Base-by-base conservation (phyloP, 2,329 filamentous ascomycete species). In the Saccharata proteae region DNA sequence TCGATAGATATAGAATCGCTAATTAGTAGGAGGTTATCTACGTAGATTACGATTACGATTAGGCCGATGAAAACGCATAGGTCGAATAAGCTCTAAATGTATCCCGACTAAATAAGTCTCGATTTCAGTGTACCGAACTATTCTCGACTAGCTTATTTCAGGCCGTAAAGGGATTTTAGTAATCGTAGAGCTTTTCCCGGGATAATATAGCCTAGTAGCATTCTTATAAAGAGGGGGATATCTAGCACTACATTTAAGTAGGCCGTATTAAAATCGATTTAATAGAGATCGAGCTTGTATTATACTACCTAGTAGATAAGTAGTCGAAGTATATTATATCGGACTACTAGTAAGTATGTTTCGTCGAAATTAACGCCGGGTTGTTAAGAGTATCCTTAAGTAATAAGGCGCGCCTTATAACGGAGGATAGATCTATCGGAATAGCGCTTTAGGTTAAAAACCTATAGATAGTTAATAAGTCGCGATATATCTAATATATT, bases 331-430 rank as follows among this genome's bases (percentile, higher is more conserved):
- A 29, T 36, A 26, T 38, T 13, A 28, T 38, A 38, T 16, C 18
- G 18, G 6, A 37, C 18, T 9, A 37, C 28, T 9, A 29, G 37
- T 22, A 34, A 36, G 18, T 39, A 39, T 5, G 31, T 37, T 15
- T 39, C 16, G 12, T 30, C n/a, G 22, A 15, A 39, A 23, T 39
- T 25, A 28, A 40, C 15, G 9, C 38, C 22, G 27, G 29, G 32
- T 15, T 26, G 19, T 31, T 40, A 22, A 7, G 32, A 35, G 26
- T 37, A 40, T 6, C 38, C 38, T 29, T 40, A 17, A 6, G 32
- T 29, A 13, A 40, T 29, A 9, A 36, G 15, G 1, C 30, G 16
- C 6, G 26, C 38, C 21, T 40, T 40, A n/a, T n/a, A n/a, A n/a
- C n/a, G n/a, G n/a, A n/a, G n/a, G n/a, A n/a, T n/a, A n/a, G n/a